Conservation (phyloP, 2,329 filamentous ascomycete genomes). For the Fusarium brevicatenulatum region DNA sequence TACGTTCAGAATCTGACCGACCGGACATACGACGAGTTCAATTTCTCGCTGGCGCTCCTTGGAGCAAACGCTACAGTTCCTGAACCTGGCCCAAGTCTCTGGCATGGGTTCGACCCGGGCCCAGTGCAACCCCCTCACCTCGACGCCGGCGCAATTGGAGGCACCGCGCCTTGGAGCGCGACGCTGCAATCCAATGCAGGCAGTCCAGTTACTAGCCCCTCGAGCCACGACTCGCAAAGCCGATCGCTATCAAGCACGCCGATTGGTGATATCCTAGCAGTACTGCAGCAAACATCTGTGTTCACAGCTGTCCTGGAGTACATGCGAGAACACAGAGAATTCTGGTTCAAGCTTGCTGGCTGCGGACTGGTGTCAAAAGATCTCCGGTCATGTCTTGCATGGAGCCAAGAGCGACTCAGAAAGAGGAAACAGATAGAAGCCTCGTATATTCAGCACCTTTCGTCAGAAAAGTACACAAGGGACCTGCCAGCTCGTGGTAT, state of each 20-base stretch:
- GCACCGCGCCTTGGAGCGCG: accelerated
- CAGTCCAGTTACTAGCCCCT: too few relatives aligned
- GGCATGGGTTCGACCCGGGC: not conserved
- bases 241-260: accelerated
- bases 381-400: accelerated
- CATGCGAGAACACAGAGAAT: not conserved
- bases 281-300: not conserved
- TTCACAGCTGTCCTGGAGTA: not conserved
- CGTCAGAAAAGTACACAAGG: accelerated
- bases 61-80: accelerated
- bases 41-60: accelerated
- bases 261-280: accelerated
- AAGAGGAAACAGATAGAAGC: not conserved
- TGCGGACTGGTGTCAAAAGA: not conserved
- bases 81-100: accelerated
- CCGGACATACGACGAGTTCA: not conserved
- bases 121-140: not conserved
- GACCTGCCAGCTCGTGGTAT: conserved; percentile 1
- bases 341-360: conserved; percentile 2
- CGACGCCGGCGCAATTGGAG: accelerated
- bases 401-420: not conserved
- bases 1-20: not conserved
- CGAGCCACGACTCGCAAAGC: accelerated
- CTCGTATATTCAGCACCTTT: not conserved
- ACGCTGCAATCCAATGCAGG: not conserved